Evolutionary conservation across 768 basidiomycete genomes (phyloP).

Genomic region (Hortiboletus campestris): DNA sequence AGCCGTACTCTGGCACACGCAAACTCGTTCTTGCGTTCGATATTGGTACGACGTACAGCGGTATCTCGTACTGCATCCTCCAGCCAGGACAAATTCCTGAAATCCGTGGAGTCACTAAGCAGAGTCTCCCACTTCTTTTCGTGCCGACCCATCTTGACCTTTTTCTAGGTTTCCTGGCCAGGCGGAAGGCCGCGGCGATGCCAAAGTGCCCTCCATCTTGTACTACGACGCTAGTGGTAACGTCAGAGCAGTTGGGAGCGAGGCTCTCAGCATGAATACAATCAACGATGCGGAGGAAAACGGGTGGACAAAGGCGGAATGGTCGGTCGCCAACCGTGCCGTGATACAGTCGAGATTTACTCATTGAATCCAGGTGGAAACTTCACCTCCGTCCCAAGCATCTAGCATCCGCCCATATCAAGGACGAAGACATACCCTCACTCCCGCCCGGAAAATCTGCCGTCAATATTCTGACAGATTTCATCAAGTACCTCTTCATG

Average conservation of each 20-base stretch:
- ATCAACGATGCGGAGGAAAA: background rate
- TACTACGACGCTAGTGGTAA: conserved; percentile 1
- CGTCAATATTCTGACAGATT: conserved; percentile 21
- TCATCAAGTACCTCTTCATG: conserved; percentile 16
- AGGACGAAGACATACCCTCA: background rate
- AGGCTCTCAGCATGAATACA: background rate
- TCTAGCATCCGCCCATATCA: background rate
- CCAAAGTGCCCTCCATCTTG: conserved; percentile 6
- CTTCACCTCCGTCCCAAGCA: conserved; percentile 1
- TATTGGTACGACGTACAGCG: background rate
- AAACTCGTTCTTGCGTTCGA: background rate
- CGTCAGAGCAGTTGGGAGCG: background rate
- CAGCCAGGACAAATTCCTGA: background rate
- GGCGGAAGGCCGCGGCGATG: background rate
- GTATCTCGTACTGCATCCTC: background rate
- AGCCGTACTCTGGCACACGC: background rate
- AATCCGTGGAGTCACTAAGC: background rate
- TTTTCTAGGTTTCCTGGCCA: conserved; percentile 1
- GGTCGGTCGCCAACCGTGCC: background rate
- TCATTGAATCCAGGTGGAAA: background rate
- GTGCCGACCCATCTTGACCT: background rate
- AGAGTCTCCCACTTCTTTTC: background rate
- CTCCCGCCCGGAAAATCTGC: conserved; percentile 11
- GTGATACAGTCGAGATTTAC: background rate
- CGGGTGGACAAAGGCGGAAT: conserved; percentile 1